Conservation (phyloP, 768 basidiomycete species). For the Leccinum subgranulosum region DNA sequence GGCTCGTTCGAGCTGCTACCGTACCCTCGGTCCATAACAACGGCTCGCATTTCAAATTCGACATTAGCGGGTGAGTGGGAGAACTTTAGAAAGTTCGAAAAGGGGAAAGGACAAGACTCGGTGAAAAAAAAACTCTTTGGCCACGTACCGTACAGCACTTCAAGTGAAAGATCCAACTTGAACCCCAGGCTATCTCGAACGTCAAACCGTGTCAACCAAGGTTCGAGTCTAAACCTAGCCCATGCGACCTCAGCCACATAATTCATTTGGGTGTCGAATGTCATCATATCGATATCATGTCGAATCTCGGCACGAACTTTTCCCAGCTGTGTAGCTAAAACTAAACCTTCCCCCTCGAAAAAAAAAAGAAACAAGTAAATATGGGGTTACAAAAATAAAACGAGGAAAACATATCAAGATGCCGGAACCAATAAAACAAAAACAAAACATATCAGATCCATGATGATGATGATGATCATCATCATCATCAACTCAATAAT, state of each 20-base stretch:
- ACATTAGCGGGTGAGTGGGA: neutral
- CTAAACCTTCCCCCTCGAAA: neutral
- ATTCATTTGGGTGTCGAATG: neutral
- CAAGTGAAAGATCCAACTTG: neutral
- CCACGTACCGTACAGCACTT: neutral
- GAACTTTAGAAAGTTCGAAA: neutral
- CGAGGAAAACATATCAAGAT: neutral
- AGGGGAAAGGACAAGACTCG: neutral
- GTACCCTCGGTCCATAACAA: constrained; percentile 1
- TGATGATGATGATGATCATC: constrained; percentile 21
- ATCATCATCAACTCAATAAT: neutral
- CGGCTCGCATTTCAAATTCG: neutral
- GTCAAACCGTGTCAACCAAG: neutral
- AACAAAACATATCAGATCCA: constrained; percentile 1
- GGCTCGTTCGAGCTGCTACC: neutral
- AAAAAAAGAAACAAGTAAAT: neutral
- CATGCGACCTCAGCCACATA: neutral
- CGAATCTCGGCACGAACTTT: neutral
- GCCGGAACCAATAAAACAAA: neutral
- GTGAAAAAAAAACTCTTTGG: neutral
- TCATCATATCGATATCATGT: neutral
- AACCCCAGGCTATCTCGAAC: neutral
- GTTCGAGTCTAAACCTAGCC: neutral
- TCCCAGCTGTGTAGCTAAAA: neutral
- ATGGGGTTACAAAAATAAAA: neutral